Conservation (phyloP, 2,329 filamentous ascomycete genomes). For the Alternaria gansuensis region DNA sequence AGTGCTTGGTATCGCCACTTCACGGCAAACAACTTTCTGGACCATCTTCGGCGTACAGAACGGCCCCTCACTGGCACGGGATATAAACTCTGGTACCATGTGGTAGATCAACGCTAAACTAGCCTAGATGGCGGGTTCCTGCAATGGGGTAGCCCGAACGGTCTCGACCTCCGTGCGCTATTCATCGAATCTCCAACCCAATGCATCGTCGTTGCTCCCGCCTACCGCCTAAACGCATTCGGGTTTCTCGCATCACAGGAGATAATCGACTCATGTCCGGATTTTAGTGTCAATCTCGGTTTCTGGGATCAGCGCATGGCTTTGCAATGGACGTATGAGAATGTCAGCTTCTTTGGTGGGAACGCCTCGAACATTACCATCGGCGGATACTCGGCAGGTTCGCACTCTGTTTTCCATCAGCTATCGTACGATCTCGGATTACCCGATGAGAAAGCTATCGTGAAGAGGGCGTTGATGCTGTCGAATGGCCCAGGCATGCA, state of each 20-base stretch:
- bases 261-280: conserved; percentile 51
- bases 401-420: conserved; percentile 66
- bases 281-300: conserved; percentile 59
- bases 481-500: conserved; percentile 64
- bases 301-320: conserved; percentile 67
- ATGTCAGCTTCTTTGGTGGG: conserved; percentile 62
- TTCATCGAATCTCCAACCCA: conserved; percentile 58
- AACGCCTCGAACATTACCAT: conserved; percentile 62
- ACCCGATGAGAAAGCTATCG: conserved; percentile 57
- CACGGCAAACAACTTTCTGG: conserved; percentile 2
- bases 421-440: conserved; percentile 64
- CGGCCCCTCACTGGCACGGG: not conserved
- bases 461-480: conserved; percentile 63
- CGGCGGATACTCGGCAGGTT: conserved; percentile 65
- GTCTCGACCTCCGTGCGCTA: conserved; percentile 56
- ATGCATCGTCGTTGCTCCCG: conserved; percentile 64
- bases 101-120: conserved; percentile 12
- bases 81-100: conserved; percentile 7
- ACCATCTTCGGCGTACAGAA: not conserved
- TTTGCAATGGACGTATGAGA: conserved; percentile 64
- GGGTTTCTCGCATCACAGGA: conserved; percentile 64
- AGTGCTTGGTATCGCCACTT: conserved; percentile 10
- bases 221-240: conserved; percentile 65
- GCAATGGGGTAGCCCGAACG: conserved; percentile 64
- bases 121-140: conserved; percentile 64